Conservation (phyloP, 2,329 filamentous ascomycete genomes). For the Xylariaceae sp. region DNA sequence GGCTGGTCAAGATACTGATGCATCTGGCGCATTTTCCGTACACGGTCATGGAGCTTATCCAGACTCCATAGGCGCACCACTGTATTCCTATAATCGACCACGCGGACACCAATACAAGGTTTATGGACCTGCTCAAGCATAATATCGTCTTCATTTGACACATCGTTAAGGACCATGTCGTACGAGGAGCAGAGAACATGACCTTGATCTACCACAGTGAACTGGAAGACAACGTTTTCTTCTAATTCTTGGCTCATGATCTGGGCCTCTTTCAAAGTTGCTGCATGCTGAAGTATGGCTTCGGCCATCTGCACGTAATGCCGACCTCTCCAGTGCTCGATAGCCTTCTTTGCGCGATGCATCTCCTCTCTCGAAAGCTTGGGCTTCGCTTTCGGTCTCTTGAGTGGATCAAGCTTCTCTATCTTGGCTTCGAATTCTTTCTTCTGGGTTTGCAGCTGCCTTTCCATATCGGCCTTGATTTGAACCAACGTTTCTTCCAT, state of each 20-base stretch:
- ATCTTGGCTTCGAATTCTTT: constrained; percentile 81
- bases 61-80: constrained; percentile 93
- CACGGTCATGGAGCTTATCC: constrained; percentile 81
- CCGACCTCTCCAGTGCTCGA: constrained; percentile 74
- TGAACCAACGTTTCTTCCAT: constrained; percentile 79
- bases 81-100: constrained; percentile 82
- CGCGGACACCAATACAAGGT: constrained; percentile 84
- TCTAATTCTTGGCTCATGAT: constrained; percentile 97
- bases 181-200: constrained; percentile 91
- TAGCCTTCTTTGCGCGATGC: constrained; percentile 60
- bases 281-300: constrained; percentile 80
- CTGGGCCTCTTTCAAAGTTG: constrained; percentile 88
- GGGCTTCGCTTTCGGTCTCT: constrained; percentile 56
- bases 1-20: constrained; percentile 94
- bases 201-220: constrained; percentile 82
- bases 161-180: constrained; percentile 89
- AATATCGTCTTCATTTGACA: constrained; percentile 78
- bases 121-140: constrained; percentile 77
- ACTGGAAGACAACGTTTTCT: constrained; percentile 90
- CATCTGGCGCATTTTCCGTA: constrained; percentile 92
- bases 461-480: constrained; percentile 84
- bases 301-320: constrained; percentile 95
- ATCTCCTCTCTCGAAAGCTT: constrained; percentile 70
- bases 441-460: constrained; percentile 77
- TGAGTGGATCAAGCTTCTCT: constrained; percentile 66